Conservation (phyloP, 805 yeast genomes). For the Candida silvatica region DNA sequence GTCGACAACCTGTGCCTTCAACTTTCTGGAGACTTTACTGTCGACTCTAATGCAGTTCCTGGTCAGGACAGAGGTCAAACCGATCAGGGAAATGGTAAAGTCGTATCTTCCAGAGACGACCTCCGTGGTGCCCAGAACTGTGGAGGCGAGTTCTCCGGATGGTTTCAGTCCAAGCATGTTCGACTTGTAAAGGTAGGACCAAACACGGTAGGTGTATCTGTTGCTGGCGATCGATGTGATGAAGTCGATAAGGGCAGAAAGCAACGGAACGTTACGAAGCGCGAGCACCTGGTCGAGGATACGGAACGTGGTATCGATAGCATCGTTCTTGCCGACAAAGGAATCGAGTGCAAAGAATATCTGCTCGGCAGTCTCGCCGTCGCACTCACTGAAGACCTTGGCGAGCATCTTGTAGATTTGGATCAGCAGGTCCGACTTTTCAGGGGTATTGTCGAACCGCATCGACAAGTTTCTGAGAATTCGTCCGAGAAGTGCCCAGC, state of each 20-base stretch:
- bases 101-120: constrained; percentile 57
- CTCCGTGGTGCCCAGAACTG: constrained; percentile 65
- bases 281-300: constrained; percentile 64
- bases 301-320: constrained; percentile 49
- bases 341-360: constrained; percentile 26
- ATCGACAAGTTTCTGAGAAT: constrained; percentile 55
- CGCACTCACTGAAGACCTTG: constrained; percentile 32
- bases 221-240: constrained; percentile 36
- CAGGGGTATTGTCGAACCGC: constrained; percentile 28
- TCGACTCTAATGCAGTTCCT: constrained; percentile 36
- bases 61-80: constrained; percentile 44
- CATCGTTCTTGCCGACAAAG: constrained; percentile 23
- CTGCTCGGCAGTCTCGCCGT: constrained; percentile 18
- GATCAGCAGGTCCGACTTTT: constrained; percentile 31
- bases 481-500: constrained; percentile 84
- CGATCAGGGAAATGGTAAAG: constrained; percentile 54
- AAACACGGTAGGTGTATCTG: constrained; percentile 55
- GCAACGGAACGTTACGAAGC: constrained; percentile 37
- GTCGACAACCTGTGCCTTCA: constrained; percentile 47
- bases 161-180: constrained; percentile 52
- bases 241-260: constrained; percentile 39
- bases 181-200: constrained; percentile 71
- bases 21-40: constrained; percentile 27
- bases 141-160: constrained; percentile 55
- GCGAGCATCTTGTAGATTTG: constrained; percentile 46